Evolutionary conservation across 805 yeast genomes (phyloP), one percentile per base, ranked within the genome.

Genomic region (Cyberlindnera meyerae): DNA sequence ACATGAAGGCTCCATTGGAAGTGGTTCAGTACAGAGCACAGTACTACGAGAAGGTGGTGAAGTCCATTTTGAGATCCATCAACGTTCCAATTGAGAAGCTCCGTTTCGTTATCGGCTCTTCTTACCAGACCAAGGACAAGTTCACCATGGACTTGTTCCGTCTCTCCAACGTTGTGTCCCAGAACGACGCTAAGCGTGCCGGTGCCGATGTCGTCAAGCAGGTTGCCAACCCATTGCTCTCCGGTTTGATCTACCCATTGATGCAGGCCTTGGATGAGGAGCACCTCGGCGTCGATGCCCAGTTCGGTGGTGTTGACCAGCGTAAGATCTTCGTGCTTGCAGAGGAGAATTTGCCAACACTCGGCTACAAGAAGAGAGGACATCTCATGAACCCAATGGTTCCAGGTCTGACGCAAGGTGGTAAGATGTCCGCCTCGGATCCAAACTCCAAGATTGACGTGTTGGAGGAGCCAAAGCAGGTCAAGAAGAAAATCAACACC

Each of bases 191-290:
- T 42, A 86, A 86, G 68, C 79, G 98, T 62, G 99, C 99, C 2
- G 99, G 99, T 61, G 97, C 99, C 9, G 99, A 93, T 63, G 99
- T 93, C 38, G 99, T 93, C 45, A 93, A 93, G 61, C 98, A 93
- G 68, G 97, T 89, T 31, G 79, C 86, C 25, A 89, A 89, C 63
- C 98, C 99, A 27, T 73, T 88, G 49, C 74, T 93, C 42, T 78
- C 90, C 27, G 98, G 98, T 8, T 75, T 93, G 60, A 87, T 93
- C 51, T 93, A 93, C 65, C 99, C 99, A 38, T 75, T 94, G 58
- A 93, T 93, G 99, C 99, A 93, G 68, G 97, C 97, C 6, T 72
- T 93, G 42, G 99, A 93, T 62, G 99, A 93, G 64, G 82, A 93
- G 57, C 80, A 81, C 61, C 74, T 93, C 55, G 82, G 71, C 21